phyloP scores from a whole-genome alignment of 441 rosid species.

The Omphalea diandra region DNA sequence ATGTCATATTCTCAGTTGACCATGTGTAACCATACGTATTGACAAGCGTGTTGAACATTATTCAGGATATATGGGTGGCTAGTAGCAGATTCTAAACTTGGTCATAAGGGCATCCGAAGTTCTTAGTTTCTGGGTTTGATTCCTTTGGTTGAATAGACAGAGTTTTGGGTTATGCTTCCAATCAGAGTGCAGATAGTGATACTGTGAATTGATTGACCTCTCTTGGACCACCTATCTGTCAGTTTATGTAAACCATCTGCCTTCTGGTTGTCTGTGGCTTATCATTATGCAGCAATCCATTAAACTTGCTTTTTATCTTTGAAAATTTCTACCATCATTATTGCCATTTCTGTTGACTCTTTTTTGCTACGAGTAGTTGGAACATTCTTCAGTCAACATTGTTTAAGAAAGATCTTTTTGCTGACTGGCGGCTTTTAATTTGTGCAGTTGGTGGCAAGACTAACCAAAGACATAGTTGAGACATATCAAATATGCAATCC shows the following conservation, averaged over 20 bases:
- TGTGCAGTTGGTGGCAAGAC: conserved; percentile 84
- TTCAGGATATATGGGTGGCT: conserved; percentile 2
- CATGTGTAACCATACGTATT: background rate
- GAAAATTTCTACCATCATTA: conserved; percentile 7
- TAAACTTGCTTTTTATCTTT: conserved; percentile 9
- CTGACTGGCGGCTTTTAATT: conserved; percentile 34
- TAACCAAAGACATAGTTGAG: conserved; percentile 90
- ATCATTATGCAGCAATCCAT: conserved; percentile 14
- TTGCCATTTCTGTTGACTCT: background rate
- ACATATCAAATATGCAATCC: conserved; percentile 91
- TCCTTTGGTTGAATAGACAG: background rate
- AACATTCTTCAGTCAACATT: conserved; percentile 15
- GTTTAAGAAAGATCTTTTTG: conserved; percentile 25
- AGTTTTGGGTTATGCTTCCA: background rate
- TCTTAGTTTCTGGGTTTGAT: background rate
- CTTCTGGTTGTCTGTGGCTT: conserved; percentile 17
- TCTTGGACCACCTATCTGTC: background rate
- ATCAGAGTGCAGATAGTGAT: background rate
- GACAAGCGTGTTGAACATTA: background rate
- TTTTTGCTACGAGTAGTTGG: conserved; percentile 13
- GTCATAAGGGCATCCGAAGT: background rate
- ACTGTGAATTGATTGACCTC: background rate
- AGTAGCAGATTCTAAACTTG: background rate
- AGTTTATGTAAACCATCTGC: background rate
- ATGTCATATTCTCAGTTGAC: background rate